Evolutionary conservation across 2,329 filamentous ascomycete species (phyloP), one percentile per base, ranked within the genome.

Genomic region (Nemania diffusa): DNA sequence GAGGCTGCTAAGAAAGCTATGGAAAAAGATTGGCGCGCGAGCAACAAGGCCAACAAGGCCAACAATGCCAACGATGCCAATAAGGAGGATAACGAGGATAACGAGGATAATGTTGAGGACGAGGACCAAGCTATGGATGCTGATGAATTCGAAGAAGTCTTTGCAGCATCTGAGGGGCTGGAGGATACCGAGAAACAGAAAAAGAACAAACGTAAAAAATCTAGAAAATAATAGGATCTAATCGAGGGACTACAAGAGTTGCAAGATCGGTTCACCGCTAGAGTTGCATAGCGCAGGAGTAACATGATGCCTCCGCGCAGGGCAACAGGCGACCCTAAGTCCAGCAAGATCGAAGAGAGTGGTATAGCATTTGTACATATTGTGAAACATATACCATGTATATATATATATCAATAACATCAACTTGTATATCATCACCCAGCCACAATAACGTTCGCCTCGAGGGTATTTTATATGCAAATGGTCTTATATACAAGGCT

Each of bases 321-420:
- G 11, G 11, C 11, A 40, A 40, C 34, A 40, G 34, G 3, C 6
- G 3, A 46, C 9, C 22, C 17, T 46, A 22, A 4, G 22, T 20
- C 3, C 60, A 60, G 26, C 4, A 51, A n/a, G n/a, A n/a, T n/a
- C n/a, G 13, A 20, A 34, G 37, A n/a, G 13, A 27, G 27, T 27
- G 26, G n/a, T 42, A 65, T 56, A 65, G n/a, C 48, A 61, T 29
- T 44, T 57, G 52, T 60, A 64, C 56, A 60, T 40, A 61, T 48
- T 40, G 48, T 26, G 20, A 50, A 15, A 32, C 26, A 60, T 27
- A 22, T 51, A 61, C 44, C 34, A n/a, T 57, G 11, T n/a, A n/a
- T n/a, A n/a, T n/a, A n/a, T 48, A 29, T 37, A 37, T 9, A 34
- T 29, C 48, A 55, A 34, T 3, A 53, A 24, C 27, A 22, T 34